Conservation (phyloP, 805 yeast genomes). For the Kazachstania martiniae region DNA sequence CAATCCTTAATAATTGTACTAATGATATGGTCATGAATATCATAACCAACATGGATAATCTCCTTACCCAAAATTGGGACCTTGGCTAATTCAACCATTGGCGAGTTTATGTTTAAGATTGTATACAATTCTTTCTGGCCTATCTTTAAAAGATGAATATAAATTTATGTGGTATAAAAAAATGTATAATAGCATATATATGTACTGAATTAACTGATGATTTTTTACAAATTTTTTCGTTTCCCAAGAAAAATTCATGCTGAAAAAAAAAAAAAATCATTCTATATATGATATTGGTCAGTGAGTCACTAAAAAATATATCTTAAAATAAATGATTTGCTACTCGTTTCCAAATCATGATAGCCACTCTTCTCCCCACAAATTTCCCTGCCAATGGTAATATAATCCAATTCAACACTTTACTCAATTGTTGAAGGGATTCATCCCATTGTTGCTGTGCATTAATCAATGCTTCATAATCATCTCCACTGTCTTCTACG, state of each 20-base stretch:
- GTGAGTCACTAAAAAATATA: no score
- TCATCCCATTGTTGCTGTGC: conserved; percentile 72
- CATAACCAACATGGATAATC: conserved; percentile 82
- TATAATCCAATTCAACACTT: conserved; percentile 47
- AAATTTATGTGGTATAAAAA: background rate
- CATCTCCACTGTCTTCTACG: conserved; percentile 9
- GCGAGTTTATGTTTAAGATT: no score
- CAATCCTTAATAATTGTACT: conserved; percentile 48
- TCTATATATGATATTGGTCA: background rate
- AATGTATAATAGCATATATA: background rate
- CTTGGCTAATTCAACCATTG: conserved; percentile 31
- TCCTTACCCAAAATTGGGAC: conserved; percentile 75
- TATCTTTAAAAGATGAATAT: no score
- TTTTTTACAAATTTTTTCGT: no score
- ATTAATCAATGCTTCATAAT: conserved; percentile 25
- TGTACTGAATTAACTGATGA: no score
- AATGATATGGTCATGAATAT: conserved; percentile 65
- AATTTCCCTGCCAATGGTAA: conserved; percentile 59
- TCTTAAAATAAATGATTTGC: conserved; percentile 8
- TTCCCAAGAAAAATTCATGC: no score
- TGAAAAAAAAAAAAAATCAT: background rate
- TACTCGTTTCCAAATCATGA: conserved; percentile 22
- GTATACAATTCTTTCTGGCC: background rate
- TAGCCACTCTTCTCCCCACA: conserved; percentile 51
- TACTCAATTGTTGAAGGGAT: conserved; percentile 46